These are phyloP conservation scores for Salix udensis DNA, from an alignment of 345 rosid species.

Conservation along the genomic window DNA sequence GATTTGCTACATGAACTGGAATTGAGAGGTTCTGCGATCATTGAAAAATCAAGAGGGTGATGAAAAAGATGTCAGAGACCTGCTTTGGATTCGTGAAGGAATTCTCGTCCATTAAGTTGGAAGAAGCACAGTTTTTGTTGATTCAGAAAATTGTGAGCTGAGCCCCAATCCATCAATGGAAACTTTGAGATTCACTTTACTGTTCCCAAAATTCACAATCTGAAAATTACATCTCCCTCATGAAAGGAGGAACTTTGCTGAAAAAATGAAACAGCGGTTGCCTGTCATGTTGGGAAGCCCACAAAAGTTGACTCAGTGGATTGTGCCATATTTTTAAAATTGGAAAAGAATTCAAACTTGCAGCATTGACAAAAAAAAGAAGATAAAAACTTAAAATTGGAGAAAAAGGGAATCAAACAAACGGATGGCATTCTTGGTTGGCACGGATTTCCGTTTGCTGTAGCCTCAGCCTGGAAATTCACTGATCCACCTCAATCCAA, in stretches of 20 bases:
- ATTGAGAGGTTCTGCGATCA: neutral
- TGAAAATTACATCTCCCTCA: slow-evolving; percentile 23
- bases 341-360: too few relatives aligned
- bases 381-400: neutral
- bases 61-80: slow-evolving; percentile 33
- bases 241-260: neutral
- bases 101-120: slow-evolving; percentile 76
- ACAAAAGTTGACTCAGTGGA: too few relatives aligned
- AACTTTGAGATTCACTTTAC: slow-evolving; percentile 42
- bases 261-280: neutral
- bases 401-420: too few relatives aligned
- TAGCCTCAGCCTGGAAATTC: too few relatives aligned
- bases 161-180: slow-evolving; percentile 55
- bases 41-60: neutral
- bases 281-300: neutral
- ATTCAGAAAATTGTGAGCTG: slow-evolving; percentile 45
- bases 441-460: too few relatives aligned
- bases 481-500: too few relatives aligned
- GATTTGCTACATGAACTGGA: neutral
- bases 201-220: slow-evolving; percentile 78
- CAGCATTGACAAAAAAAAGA: too few relatives aligned
- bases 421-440: too few relatives aligned
- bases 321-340: too few relatives aligned
- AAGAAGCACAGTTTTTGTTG: slow-evolving; percentile 56
- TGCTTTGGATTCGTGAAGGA: slow-evolving; percentile 63